A percentile compares a stretch with the other conserved stretches of the same genome.
These are phyloP conservation scores for Firmiana major DNA, from an alignment of 345 rosid genomes.

Conservation along the genomic window DNA sequence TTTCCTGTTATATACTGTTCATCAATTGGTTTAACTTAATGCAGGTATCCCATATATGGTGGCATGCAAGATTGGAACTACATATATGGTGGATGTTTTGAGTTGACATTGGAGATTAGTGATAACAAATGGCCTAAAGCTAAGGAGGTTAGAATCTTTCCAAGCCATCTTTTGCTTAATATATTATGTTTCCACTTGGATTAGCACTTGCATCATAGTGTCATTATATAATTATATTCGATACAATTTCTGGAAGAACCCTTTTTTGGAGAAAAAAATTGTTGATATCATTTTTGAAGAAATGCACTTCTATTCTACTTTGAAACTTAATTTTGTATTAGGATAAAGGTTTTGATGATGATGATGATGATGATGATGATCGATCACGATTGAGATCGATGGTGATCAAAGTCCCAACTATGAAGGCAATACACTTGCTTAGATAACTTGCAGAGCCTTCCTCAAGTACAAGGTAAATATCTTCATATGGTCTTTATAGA, in stretches of 20 bases:
- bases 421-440: no score
- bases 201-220: not conserved
- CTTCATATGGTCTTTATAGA: no score
- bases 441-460: no score
- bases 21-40: constrained; percentile 18
- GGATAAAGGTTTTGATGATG: no score
- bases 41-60: constrained; percentile 96
- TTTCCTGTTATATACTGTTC: constrained; percentile 3
- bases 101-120: constrained; percentile 89
- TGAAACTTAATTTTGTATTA: no score
- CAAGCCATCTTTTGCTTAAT: not conserved
- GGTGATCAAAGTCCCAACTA: no score
- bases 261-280: not conserved
- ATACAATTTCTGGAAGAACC: not conserved
- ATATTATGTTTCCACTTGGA: not conserved
- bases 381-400: no score
- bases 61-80: constrained; percentile 99
- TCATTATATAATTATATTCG: not conserved
- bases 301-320: no score
- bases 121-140: constrained; percentile 94
- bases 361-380: no score
- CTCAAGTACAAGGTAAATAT: no score
- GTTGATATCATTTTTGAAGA: not conserved
- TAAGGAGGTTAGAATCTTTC: constrained; percentile 54
- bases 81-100: constrained; percentile 90